Percentiles rank a stretch among this genome's conserved stretches.
Evolutionary conservation across 306 rosid genomes (phyloP).

Genomic region (Cicer bijugum): DNA sequence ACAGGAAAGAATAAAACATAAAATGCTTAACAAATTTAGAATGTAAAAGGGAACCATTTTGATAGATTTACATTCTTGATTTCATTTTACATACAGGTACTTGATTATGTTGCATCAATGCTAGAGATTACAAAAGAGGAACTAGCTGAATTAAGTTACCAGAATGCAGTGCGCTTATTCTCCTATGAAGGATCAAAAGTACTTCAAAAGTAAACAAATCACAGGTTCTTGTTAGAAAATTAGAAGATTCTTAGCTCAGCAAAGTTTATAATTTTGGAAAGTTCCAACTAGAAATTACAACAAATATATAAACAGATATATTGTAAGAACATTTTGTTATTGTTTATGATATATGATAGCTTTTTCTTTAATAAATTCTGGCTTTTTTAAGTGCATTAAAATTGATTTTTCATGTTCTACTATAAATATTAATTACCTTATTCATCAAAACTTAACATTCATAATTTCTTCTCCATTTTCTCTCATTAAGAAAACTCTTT

Average conservation of each 20-base stretch:
- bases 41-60: not conserved
- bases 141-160: slow-evolving; percentile 49
- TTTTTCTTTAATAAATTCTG: too few species aligned
- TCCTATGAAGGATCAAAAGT: slow-evolving; percentile 50
- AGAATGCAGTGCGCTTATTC: slow-evolving; percentile 47
- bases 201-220: slow-evolving; percentile 36
- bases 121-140: slow-evolving; percentile 47
- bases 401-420: too few species aligned
- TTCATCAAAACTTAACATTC: too few species aligned
- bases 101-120: slow-evolving; percentile 55
- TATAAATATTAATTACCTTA: too few species aligned
- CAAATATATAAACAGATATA: not conserved
- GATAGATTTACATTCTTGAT: slow-evolving; percentile 13
- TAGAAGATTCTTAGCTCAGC: not conserved
- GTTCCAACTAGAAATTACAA: not conserved
- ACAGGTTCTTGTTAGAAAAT: not conserved
- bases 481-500: too few species aligned
- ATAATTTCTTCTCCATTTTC: too few species aligned
- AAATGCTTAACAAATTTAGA: not conserved
- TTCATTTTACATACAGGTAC: slow-evolving; percentile 49
- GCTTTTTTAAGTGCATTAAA: too few species aligned
- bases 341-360: not conserved
- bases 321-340: not conserved
- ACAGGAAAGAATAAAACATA: not conserved
- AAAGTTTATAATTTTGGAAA: not conserved